These are phyloP conservation scores for Powellomyces hirtus DNA, from an alignment of 192 early-diverging fungal genomes.

Conservation along the genomic window DNA sequence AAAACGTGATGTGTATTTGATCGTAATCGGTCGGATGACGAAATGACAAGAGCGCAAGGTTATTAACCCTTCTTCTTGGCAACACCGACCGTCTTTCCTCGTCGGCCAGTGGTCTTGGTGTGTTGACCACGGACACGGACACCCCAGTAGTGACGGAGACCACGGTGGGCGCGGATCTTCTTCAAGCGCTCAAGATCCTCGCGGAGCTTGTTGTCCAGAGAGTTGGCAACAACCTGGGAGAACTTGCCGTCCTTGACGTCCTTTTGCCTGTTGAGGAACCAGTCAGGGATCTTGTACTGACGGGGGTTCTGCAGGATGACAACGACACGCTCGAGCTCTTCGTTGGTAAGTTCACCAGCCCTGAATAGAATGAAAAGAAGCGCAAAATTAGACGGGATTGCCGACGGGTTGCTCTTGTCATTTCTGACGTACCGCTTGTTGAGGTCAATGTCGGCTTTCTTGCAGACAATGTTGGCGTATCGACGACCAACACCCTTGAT, in stretches of 20 bases:
- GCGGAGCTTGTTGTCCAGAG: slow-evolving; percentile 93
- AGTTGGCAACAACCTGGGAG: slow-evolving; percentile 93
- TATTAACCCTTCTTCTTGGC: slow-evolving; percentile 88
- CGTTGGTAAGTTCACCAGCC: slow-evolving; percentile 96
- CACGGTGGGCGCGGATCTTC: slow-evolving; percentile 99
- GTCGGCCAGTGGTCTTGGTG: slow-evolving; percentile 98
- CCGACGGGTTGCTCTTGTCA: too few species aligned
- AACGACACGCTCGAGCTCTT: slow-evolving; percentile 97
- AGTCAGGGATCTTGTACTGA: slow-evolving; percentile 99
- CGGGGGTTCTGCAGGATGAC: slow-evolving; percentile 99
- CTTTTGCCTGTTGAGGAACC: slow-evolving; percentile 99
- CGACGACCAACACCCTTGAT: slow-evolving; percentile 99
- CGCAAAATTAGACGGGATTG: too few species aligned
- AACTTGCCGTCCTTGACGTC: slow-evolving; percentile 94
- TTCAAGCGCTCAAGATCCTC: slow-evolving; percentile 98
- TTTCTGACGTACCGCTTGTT: slow-evolving; percentile 89
- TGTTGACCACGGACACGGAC: slow-evolving; percentile 99
- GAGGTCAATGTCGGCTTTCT: slow-evolving; percentile 99
- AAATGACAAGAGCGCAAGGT: too few species aligned
- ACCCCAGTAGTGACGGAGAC: slow-evolving; percentile 98
- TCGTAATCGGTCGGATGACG: too few species aligned
- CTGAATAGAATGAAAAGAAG: slow-evolving; percentile 37
- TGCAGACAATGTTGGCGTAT: slow-evolving; percentile 98
- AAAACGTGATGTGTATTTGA: too few species aligned
- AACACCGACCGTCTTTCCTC: slow-evolving; percentile 94